Evolutionary conservation across 768 basidiomycete genomes (phyloP).

Genomic region (Lactarius hatsudake): DNA sequence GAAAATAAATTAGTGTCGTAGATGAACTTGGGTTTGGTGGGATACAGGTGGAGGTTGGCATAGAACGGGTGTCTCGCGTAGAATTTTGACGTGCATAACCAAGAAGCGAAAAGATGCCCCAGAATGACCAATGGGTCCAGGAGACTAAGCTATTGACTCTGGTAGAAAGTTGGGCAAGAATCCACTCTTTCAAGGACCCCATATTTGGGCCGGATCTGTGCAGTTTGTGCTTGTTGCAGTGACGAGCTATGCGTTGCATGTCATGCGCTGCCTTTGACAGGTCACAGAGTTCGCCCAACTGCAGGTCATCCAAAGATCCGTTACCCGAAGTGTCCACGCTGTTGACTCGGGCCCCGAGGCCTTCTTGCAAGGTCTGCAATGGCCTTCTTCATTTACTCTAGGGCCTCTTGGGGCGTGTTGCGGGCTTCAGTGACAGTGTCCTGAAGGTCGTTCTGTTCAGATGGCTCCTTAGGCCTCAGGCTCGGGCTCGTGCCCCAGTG

Average conservation of each 20-base stretch:
- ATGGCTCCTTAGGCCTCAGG: conserved; percentile 30
- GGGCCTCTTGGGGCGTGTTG: conserved; percentile 47
- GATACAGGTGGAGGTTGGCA: conserved; percentile 59
- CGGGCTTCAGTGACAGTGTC: conserved; percentile 28
- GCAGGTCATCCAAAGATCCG: conserved; percentile 40
- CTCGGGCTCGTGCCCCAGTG: conserved; percentile 56
- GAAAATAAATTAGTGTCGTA: conserved; percentile 38
- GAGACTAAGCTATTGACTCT: conserved; percentile 14
- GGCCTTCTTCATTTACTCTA: conserved; percentile 56
- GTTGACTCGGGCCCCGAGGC: conserved; percentile 36
- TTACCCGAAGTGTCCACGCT: conserved; percentile 51
- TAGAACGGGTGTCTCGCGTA: conserved; percentile 62
- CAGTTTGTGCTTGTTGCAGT: conserved; percentile 41
- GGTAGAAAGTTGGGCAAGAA: conserved; percentile 32
- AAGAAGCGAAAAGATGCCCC: conserved; percentile 39
- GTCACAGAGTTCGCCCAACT: conserved; percentile 50
- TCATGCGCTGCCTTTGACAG: conserved; percentile 53
- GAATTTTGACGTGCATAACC: conserved; percentile 45
- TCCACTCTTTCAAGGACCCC: conserved; percentile 35
- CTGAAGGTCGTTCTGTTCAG: conserved; percentile 28
- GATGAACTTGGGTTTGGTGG: conserved; percentile 43
- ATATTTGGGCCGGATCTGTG: conserved; percentile 38
- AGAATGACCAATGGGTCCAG: conserved; percentile 37
- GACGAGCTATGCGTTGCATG: conserved; percentile 44
- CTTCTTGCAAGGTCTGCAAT: conserved; percentile 58